Base-by-base conservation (phyloP, 106 monocot genomes). In the Phalaenopsis aphrodite region DNA sequence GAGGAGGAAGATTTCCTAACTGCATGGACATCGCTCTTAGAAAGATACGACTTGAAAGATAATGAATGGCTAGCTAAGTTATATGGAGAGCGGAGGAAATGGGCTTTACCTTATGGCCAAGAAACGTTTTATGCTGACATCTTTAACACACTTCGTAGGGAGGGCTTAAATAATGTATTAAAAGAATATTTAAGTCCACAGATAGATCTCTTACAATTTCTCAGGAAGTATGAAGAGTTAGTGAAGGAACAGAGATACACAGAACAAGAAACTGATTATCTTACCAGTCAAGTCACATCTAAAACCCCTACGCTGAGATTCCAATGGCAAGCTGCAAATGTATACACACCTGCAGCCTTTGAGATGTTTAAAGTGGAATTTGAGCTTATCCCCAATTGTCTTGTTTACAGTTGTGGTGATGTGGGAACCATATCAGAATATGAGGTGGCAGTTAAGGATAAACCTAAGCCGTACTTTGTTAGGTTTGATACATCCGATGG, bases 291-390 rank as follows among this genome's bases (percentile, higher is more conserved):
- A 76, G 12, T 49, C 76, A 2, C 49, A 30, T 23, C 76, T 9
- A 76, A 48, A 49, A 49, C 49, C 24, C 12, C 49, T 16, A 49
- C 21, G 11, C 14, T 52, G 48, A 76, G 76, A 19, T 47, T 76
- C n/a, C 49, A 49, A 48, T 76, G 76, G 76, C 46, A 76, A 76
- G 76, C 76, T 76, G 76, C 76, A 76, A 76, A 76, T 76, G 49
- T 52, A 12, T 76, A 76, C 49, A 76, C 76, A 76, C 76, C 2
- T 76, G 46, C 49, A 24, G 76, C 49, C 47, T 76, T 48, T 76
- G 76, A 76, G 48, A 76, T 76, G 76, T 76, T 76, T 49, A 76
- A 30, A 76, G 52, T 76, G 76, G 76, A 76, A 46, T 76, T 76
- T 52, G 76, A 76, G 30, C 76, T 76, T 49, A 1, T 76, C 24